Evolutionary conservation across 2,329 filamentous ascomycete genomes (phyloP).

Genomic region (Hysterium pulicare): DNA sequence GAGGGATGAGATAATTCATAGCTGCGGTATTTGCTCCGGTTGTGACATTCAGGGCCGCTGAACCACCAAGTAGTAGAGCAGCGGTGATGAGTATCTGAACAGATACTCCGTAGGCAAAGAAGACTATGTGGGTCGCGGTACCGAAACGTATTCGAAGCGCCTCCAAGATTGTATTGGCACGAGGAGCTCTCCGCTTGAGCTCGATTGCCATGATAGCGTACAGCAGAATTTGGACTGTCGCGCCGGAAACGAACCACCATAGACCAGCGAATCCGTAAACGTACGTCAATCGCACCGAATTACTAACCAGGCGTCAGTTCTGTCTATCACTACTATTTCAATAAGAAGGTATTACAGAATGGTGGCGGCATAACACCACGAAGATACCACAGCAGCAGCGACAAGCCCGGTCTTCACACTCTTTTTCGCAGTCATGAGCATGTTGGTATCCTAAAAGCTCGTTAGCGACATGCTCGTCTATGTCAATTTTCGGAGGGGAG

Average conservation of each 20-base stretch:
- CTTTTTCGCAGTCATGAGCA: not conserved
- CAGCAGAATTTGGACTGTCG: slow-evolving; percentile 7
- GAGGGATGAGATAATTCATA: slow-evolving; percentile 76
- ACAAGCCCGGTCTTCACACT: not conserved
- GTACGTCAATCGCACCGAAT: slow-evolving; percentile 7
- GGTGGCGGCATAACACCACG: not conserved
- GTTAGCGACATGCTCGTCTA: no score
- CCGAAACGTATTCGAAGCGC: slow-evolving; percentile 83
- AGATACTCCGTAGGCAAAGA: slow-evolving; percentile 75
- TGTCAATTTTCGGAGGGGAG: no score
- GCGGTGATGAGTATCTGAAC: slow-evolving; percentile 85
- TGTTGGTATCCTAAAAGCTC: not conserved
- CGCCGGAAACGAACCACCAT: slow-evolving; percentile 5
- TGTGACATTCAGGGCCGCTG: slow-evolving; percentile 54
- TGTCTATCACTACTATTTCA: no score
- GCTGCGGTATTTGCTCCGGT: slow-evolving; percentile 72
- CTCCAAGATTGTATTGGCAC: slow-evolving; percentile 77
- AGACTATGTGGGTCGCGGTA: slow-evolving; percentile 67
- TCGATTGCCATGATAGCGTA: slow-evolving; percentile 14
- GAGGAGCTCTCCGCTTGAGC: slow-evolving; percentile 11
- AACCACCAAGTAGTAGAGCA: slow-evolving; percentile 83
- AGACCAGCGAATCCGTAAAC: slow-evolving; percentile 5
- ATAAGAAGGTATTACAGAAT: no score
- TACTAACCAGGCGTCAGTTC: no score
- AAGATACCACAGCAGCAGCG: not conserved